Base-by-base conservation (phyloP, 2,329 filamentous ascomycete genomes). In the Macroventuria anomochaeta region DNA sequence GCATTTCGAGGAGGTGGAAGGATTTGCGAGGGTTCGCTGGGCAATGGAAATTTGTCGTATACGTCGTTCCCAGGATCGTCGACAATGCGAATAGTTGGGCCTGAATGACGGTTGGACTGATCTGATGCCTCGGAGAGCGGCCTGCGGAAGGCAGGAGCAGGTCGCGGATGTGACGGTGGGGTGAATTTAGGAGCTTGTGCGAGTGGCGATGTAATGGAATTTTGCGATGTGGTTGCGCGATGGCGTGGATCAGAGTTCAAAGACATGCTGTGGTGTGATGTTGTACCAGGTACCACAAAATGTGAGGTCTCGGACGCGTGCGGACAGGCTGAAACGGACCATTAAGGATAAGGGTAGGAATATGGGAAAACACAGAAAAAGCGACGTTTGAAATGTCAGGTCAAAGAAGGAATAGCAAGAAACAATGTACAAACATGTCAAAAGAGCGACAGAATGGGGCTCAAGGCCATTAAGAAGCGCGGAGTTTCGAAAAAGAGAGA, bases 71-170 rank as follows among this genome's bases (percentile, higher is more conserved):
- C 68, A 41, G 71, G 62, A 46, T 76, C 72, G 26, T 74, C 65
- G 32, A 77, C 73, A 53, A 77, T 69, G 61, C 75, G 74, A 38
- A 76, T 77, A 28, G 73, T 76, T 18, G 75, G 71, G 37, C 69
- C 66, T n/a, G 70, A 60, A 49, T 64, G 62, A 33, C 70, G 69
- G 62, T 75, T 77, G 60, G 68, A 70, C 43, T 71, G 72, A 43
- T 72, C 67, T 25, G 74, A 75, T 36, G 70, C 68, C 40, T 77
- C 71, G 58, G 75, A 74, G 28, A 76, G 70, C 46, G 74, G 70
- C 20, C 65, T 64, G 39, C 74, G 67, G 49, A 59, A 49, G 43
- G 73, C 70, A 49, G 73, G 74, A 28, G 65, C 57, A 52, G 64
- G 66, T 59, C 61, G 65, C 36, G 61, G 17, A 46, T 32, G 51